Evolutionary conservation across 164 flowering plant genomes (phyloP).

Genomic region (Kingdonia uniflora): DNA sequence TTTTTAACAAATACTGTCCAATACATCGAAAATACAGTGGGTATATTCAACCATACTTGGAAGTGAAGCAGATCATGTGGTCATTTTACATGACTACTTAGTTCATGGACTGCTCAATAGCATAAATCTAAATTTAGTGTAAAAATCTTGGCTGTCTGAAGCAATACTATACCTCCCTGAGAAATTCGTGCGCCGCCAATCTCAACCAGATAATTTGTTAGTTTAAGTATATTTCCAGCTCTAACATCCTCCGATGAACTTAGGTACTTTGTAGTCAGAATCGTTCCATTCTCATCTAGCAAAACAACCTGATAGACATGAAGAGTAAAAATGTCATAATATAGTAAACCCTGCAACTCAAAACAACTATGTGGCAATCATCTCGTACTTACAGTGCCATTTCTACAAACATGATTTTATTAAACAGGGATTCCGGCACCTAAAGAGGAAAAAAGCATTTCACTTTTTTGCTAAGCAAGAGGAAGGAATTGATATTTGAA

Average conservation of each 20-base stretch:
- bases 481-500: too few species aligned
- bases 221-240: slow-evolving; percentile 18
- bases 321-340: neutral
- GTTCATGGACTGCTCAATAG: neutral
- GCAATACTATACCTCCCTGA: slow-evolving; percentile 10
- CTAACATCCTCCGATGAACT: slow-evolving; percentile 19
- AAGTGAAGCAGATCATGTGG: neutral
- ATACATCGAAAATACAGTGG: neutral
- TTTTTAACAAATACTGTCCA: neutral
- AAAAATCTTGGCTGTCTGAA: neutral
- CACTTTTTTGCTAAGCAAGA: neutral
- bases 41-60: neutral
- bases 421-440: neutral
- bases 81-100: neutral
- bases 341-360: neutral
- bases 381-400: too few species aligned
- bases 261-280: slow-evolving; percentile 22
- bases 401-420: neutral
- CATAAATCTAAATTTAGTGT: neutral
- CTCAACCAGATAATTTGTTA: slow-evolving; percentile 24
- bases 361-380: neutral
- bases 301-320: slow-evolving; percentile 23
- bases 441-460: neutral
- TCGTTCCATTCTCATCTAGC: slow-evolving; percentile 24
- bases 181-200: slow-evolving; percentile 20